Conservation (phyloP, 31 red algal genomes). For the Odonthalia washingtoniensis region DNA sequence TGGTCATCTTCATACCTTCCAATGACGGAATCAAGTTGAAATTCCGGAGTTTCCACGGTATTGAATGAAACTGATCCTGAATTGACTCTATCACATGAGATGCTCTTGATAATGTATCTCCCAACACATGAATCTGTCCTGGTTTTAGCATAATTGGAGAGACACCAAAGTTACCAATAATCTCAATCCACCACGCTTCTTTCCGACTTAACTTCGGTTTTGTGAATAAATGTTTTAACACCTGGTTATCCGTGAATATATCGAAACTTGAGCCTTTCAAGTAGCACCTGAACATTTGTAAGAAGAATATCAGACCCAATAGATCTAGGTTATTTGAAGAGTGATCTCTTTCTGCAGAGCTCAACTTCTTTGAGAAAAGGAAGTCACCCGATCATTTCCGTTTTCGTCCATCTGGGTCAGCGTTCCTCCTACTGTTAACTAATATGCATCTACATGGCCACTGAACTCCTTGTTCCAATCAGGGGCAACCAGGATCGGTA, state of each 20-base stretch:
- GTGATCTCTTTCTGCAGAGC: background rate
- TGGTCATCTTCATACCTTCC: conserved; percentile 5
- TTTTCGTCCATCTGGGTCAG: conserved; percentile 35
- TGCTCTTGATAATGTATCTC: conserved; percentile 5
- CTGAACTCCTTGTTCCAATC: conserved; percentile 38
- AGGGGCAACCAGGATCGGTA: conserved; percentile 30
- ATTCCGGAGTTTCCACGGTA: background rate
- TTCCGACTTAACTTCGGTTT: conserved; percentile 37
- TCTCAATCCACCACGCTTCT: conserved; percentile 55
- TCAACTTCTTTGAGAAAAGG: conserved; percentile 39
- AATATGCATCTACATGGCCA: conserved; percentile 25
- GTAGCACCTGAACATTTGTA: conserved; percentile 43
- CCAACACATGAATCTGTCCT: conserved; percentile 16
- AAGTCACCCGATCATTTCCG: conserved; percentile 23
- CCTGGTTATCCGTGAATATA: conserved; percentile 55
- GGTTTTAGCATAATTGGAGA: conserved; percentile 12
- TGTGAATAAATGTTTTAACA: conserved; percentile 52
- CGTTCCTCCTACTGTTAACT: background rate
- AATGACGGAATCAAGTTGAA: background rate
- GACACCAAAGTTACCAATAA: conserved; percentile 4
- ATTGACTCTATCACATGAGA: background rate
- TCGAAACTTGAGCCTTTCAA: conserved; percentile 56
- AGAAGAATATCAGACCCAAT: conserved; percentile 1
- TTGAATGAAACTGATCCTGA: background rate
- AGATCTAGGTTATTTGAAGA: conserved; percentile 28